Conservation (phyloP, 495 filamentous ascomycete species). For the Hapsidospora chrysogenum region DNA sequence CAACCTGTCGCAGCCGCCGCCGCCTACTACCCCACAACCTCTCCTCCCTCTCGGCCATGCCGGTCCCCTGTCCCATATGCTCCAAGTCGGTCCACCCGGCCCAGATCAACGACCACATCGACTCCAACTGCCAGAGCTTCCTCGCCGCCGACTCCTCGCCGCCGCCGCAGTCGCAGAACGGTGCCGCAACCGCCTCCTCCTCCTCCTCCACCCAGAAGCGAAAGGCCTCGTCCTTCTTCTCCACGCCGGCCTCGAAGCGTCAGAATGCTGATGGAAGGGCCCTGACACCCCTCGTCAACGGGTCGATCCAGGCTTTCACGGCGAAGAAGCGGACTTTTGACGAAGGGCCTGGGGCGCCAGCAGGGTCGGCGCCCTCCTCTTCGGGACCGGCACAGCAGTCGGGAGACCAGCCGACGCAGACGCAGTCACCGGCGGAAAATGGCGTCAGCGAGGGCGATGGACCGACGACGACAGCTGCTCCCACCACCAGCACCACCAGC, state of each 20-base stretch:
- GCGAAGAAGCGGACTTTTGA: conserved; percentile 27
- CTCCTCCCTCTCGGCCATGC: conserved; percentile 28
- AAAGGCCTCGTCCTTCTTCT: conserved; percentile 59
- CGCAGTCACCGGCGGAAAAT: conserved; percentile 3
- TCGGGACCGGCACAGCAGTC: no score
- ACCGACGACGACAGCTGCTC: conserved; percentile 14
- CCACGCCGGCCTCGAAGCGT: conserved; percentile 44
- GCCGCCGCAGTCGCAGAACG: conserved; percentile 13
- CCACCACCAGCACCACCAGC: conserved; percentile 3
- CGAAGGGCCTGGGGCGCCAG: conserved; percentile 20
- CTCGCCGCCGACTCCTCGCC: conserved; percentile 28
- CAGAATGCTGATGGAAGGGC: conserved; percentile 15
- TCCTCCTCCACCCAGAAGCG: conserved; percentile 31
- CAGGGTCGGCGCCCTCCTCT: no score
- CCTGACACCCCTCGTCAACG: conserved; percentile 11
- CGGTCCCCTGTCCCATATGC: conserved; percentile 79
- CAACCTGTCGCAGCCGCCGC: no score
- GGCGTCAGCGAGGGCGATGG: background rate
- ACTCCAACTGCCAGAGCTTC: conserved; percentile 58
- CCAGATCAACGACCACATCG: conserved; percentile 84
- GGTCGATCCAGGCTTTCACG: conserved; percentile 5
- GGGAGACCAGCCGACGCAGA: background rate
- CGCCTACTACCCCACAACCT: no score
- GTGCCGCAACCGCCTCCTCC: conserved; percentile 4
- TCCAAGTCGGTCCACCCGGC: conserved; percentile 51